These are phyloP conservation scores for Lodderomyces orthopsilosis DNA, from an alignment of 1,139 yeast species.

Conservation along the genomic window DNA sequence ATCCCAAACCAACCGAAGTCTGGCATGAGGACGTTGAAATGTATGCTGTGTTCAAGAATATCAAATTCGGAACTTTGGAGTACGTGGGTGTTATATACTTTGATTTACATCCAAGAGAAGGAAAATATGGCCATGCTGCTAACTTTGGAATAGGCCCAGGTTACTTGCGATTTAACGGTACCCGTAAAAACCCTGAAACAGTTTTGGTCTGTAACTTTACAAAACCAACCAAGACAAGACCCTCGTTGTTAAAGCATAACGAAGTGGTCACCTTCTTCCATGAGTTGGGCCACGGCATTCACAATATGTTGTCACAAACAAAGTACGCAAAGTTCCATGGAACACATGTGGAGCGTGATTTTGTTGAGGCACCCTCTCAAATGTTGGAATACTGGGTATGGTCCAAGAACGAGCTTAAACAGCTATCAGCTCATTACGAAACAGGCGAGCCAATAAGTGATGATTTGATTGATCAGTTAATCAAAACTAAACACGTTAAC, in stretches of 20 bases:
- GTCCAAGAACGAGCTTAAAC: conserved; percentile 59
- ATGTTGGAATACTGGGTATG: conserved; percentile 89
- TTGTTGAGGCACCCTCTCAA: conserved; percentile 89
- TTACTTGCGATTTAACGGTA: conserved; percentile 44
- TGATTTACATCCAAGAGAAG: conserved; percentile 82
- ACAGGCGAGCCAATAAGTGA: conserved; percentile 59
- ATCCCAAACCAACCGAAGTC: conserved; percentile 26
- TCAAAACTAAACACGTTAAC: conserved; percentile 70
- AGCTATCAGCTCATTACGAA: conserved; percentile 64
- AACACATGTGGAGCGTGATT: conserved; percentile 75
- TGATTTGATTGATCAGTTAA: conserved; percentile 56
- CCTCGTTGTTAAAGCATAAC: conserved; percentile 71
- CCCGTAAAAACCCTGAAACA: conserved; percentile 65
- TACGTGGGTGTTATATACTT: conserved; percentile 79
- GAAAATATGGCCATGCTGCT: conserved; percentile 87
- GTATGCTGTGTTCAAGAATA: conserved; percentile 66
- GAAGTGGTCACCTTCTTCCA: conserved; percentile 87
- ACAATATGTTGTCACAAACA: conserved; percentile 68
- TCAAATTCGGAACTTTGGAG: conserved; percentile 45
- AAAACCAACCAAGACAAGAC: conserved; percentile 66
- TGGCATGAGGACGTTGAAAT: conserved; percentile 84
- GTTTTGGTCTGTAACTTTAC: conserved; percentile 85
- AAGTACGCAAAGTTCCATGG: conserved; percentile 69
- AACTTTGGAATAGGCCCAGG: conserved; percentile 73
- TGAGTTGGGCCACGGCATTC: conserved; percentile 88